phyloP scores from a whole-genome alignment of 768 basidiomycete genomes.

The Antrodiella citrinella region DNA sequence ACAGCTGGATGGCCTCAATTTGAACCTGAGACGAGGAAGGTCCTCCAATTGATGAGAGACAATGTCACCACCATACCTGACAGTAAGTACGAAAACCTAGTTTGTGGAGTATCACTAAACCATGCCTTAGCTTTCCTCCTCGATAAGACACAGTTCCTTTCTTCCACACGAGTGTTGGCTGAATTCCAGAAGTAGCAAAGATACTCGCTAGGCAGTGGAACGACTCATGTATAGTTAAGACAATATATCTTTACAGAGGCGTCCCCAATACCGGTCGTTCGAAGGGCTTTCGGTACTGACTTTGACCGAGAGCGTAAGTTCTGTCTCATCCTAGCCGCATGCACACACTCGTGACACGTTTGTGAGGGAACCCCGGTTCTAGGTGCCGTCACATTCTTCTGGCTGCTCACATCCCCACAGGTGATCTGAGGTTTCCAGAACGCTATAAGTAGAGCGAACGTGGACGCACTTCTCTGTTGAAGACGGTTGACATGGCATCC shows the following conservation, averaged over 20 bases:
- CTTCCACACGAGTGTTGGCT: conserved; percentile 29
- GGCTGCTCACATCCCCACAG: too few species aligned
- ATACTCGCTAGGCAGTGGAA: too few species aligned
- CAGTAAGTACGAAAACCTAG: conserved; percentile 33
- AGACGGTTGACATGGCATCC: background rate
- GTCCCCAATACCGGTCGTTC: too few species aligned
- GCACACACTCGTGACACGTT: too few species aligned
- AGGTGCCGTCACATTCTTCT: too few species aligned
- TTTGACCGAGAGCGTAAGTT: too few species aligned
- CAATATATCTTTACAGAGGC: too few species aligned
- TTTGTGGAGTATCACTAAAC: too few species aligned
- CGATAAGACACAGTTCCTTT: conserved; percentile 33
- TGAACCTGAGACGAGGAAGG: conserved; percentile 20
- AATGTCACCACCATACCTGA: conserved; percentile 46
- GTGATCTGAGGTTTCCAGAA: background rate
- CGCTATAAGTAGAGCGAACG: background rate
- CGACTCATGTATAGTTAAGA: too few species aligned
- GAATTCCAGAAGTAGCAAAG: conserved; percentile 38
- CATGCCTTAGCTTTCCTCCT: conserved; percentile 28
- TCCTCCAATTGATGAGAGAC: conserved; percentile 39
- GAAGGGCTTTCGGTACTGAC: too few species aligned
- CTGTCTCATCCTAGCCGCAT: too few species aligned
- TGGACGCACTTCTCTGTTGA: background rate
- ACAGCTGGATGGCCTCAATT: conserved; percentile 40
- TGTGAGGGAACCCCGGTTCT: too few species aligned